These are phyloP conservation scores for Cubamyces lactineus DNA, from an alignment of 768 basidiomycete species.

Conservation along the genomic window DNA sequence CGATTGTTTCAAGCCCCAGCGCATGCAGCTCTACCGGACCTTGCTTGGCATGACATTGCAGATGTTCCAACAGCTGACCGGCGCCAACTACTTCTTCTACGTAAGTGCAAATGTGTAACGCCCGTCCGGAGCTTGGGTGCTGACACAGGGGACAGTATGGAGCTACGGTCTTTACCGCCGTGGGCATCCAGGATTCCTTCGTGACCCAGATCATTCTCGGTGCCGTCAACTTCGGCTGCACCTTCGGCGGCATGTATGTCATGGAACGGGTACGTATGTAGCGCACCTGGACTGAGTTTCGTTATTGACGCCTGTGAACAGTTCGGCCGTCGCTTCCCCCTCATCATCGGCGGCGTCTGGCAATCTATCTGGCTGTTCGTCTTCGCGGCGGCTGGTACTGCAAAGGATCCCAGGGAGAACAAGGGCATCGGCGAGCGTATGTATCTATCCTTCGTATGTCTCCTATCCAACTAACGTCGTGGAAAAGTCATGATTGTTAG, in stretches of 20 bases:
- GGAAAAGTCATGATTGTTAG: conserved; percentile 46
- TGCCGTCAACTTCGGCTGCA: conserved; percentile 71
- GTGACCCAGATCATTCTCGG: conserved; percentile 78
- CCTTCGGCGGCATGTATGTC: conserved; percentile 72
- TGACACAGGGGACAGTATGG: conserved; percentile 36
- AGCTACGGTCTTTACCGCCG: conserved; percentile 67
- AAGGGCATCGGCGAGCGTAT: conserved; percentile 55
- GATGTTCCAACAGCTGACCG: conserved; percentile 72
- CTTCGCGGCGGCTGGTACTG: conserved; percentile 73
- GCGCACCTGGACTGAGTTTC: background rate
- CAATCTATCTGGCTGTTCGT: conserved; percentile 72
- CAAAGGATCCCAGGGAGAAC: conserved; percentile 52
- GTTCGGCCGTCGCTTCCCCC: conserved; percentile 66
- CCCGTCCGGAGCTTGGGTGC: background rate
- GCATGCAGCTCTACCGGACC: conserved; percentile 68
- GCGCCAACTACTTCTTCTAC: conserved; percentile 74
- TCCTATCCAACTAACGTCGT: background rate
- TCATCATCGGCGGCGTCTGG: conserved; percentile 74
- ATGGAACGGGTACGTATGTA: conserved; percentile 57
- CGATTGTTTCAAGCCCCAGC: conserved; percentile 61
- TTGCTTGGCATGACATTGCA: conserved; percentile 67
- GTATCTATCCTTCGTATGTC: conserved; percentile 19
- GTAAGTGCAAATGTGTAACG: conserved; percentile 21
- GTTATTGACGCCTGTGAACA: conserved; percentile 26
- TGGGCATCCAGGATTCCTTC: conserved; percentile 69